Evolutionary conservation across 1,284 basidiomycete genomes (phyloP), one percentile per base, ranked within the genome.

Genomic region (Irpex lacteus): DNA sequence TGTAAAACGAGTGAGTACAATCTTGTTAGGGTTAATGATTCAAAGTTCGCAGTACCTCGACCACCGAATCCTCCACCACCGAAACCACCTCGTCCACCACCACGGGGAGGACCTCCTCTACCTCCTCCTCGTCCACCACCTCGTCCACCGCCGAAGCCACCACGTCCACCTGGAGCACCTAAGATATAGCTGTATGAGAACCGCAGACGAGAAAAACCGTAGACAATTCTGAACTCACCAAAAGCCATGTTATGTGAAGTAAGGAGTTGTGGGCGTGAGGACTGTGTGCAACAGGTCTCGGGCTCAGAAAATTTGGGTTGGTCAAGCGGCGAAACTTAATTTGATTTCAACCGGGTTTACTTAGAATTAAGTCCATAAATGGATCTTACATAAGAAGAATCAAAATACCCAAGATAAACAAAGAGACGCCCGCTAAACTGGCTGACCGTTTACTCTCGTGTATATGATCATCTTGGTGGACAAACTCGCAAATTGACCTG

Each of bases 81-180:
- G 73, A 70, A 60, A 64, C 74, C 50, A 61, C 74, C 68, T 40
- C 73, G 67, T 36, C 62, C 49, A 47, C 52, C 54, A 38, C 60
- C 55, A 57, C 50, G 52, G 19, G 52, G 52, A 18, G 52, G 40
- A 53, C 63, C 60, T 37, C 63, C 32, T 44, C 52, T 19, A 18
- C 71, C 60, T 40, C 70, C 70, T 15, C 76, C 70, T 21, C 74
- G 66, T n/a, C 73, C 69, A 63, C 73, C 68, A 32, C 74, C 74
- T 40, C 75, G 68, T 60, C 76, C 66, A 36, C 75, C 72, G 50
- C 75, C 73, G 66, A 75, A 77, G 59, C 75, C 75, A 65, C 76
- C 76, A 60, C 77, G 76, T 66, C 74, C 73, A 60, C 77, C 77
- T 69, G 76, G 69, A 68, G 67, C 75, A 70, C 77, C 77, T 78